Evolutionary conservation across 257 asterid genomes (phyloP).

Genomic region (Nicotiana obtusifolia): DNA sequence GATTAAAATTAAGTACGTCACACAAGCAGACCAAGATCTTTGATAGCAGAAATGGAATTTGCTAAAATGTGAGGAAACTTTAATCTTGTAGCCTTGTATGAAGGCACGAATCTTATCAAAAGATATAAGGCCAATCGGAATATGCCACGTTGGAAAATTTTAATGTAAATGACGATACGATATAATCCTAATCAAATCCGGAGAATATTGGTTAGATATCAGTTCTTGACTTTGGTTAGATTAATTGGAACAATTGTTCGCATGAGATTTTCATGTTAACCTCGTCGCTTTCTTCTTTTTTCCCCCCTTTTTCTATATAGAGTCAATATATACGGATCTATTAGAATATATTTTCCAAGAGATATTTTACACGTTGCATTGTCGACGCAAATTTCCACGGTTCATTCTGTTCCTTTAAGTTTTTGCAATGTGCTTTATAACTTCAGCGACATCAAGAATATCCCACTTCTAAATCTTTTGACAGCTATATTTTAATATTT

Average conservation of each 20-base stretch:
- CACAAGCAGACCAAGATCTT: not conserved
- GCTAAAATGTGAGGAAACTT: not conserved
- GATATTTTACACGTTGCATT: not conserved
- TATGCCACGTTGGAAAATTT: not conserved
- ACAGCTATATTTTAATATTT: too few relatives aligned
- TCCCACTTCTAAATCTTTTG: too few relatives aligned
- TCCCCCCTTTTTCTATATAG: not conserved
- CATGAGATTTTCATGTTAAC: not conserved
- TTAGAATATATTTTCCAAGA: not conserved
- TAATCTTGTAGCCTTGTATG: not conserved
- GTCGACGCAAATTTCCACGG: not conserved
- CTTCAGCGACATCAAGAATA: too few relatives aligned
- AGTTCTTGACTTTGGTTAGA: not conserved
- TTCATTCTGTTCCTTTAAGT: not conserved
- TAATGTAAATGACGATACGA: not conserved
- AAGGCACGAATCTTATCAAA: not conserved
- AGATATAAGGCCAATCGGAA: not conserved
- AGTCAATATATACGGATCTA: not conserved
- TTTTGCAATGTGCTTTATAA: not conserved
- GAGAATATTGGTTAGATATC: not conserved
- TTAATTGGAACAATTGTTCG: not conserved
- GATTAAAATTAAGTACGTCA: not conserved
- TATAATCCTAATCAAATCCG: not conserved
- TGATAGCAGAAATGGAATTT: not conserved
- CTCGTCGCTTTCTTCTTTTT: not conserved